phyloP scores from a whole-genome alignment of 1,284 basidiomycete species.

The Moniliophthora roreri region DNA sequence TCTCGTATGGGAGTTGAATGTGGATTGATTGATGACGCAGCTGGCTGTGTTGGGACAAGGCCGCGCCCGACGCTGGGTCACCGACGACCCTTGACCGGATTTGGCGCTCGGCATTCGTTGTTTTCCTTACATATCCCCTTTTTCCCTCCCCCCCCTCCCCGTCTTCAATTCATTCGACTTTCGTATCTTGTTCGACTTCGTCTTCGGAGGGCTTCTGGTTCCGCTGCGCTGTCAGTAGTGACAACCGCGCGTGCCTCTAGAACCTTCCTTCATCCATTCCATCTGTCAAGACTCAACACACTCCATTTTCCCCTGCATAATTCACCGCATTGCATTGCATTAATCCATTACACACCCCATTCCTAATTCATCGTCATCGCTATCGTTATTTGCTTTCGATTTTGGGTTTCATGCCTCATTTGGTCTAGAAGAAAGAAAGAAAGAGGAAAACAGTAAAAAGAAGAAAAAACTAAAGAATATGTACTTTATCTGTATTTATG shows the following conservation, averaged over 20 bases:
- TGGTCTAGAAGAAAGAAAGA: not conserved
- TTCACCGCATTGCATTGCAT: not conserved
- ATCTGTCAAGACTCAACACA: no score
- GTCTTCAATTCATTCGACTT: no score
- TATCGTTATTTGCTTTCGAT: not conserved
- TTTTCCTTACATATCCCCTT: no score
- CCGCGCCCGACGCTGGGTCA: not conserved
- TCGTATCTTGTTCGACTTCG: no score
- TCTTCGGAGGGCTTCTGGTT: no score
- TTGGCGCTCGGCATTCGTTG: no score
- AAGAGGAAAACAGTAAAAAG: not conserved
- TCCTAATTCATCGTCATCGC: not conserved
- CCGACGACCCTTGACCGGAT: not conserved
- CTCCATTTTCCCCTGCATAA: no score
- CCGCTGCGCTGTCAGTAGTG: no score
- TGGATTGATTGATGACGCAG: constrained; percentile 15
- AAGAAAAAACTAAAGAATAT: not conserved
- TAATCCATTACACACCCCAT: not conserved
- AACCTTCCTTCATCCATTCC: no score
- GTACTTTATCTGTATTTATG: constrained; percentile 8
- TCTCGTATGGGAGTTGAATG: constrained; percentile 27
- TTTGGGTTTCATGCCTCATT: not conserved
- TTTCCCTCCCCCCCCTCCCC: no score
- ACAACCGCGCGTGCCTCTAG: no score
- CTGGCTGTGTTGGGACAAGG: not conserved